Base-by-base conservation (phyloP, 1,284 basidiomycete genomes). In the Meira nashicola region DNA sequence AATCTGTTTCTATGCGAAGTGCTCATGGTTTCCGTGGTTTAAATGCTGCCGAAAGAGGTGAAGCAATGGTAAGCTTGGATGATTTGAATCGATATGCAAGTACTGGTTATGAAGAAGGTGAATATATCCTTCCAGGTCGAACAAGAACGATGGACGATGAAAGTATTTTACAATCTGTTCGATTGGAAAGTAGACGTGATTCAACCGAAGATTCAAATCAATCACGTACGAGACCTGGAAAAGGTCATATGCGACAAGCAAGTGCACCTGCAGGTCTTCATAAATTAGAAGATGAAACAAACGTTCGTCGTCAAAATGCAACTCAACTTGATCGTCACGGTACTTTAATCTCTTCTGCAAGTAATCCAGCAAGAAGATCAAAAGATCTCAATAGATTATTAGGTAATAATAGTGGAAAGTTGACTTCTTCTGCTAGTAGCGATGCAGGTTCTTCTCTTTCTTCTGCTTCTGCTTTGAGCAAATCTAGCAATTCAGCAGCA, bases 361-460 rank as follows among this genome's bases (percentile, higher is more conserved):
- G 62, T 28, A 70, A 72, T 41, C 70, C 72, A 1, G 55, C 67
- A 38, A 63, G 70, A 6, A 51, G 70, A 7, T 69, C 65, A 49
- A 67, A 66, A 23, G 72, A 74, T 57, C 65, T 74, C 6, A 67
- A 62, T 46, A 60, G 72, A 1, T 58, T 73, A 12, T 58, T 73
- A 15, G 71, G 68, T 9, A 69, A 68, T 48, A 39, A 41, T 11
- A 44, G 28, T n/a, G 25, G 57, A 28, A 51, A 43, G 19, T 25
- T 44, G 12, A 40, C 56, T 8, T 15, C 39, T 9, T 21, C 58
- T 11, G n/a, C 46, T 8, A 25, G 47, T 25, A 38, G 25, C 15
- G n/a, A 28, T 14, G 14, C 38, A 23, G 19, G 15, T 11, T 43
- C 40, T 43, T 43, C 40, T 43, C 19, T 19, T 3, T 43, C 40